phyloP scores from a whole-genome alignment of 2,329 filamentous ascomycete genomes.

The Sordariomycetes sp. region DNA sequence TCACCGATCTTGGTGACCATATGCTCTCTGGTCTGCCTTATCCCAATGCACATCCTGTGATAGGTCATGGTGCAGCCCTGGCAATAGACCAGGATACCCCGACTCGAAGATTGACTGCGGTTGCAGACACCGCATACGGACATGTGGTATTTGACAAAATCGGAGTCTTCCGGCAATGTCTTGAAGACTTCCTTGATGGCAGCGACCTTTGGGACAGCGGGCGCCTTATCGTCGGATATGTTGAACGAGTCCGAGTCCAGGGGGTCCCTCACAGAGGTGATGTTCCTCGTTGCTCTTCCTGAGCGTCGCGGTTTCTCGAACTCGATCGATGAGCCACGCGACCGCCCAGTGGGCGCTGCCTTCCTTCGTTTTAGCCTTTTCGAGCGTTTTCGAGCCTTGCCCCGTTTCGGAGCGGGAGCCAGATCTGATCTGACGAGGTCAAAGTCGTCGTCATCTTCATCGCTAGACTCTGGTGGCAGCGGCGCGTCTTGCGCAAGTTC shows the following conservation, averaged over 20 bases:
- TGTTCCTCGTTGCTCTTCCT: conserved; percentile 31
- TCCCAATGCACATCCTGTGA: conserved; percentile 74
- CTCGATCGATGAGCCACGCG: conserved; percentile 35
- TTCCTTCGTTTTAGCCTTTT: neutral
- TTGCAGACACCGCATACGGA: conserved; percentile 63
- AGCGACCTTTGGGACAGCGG: conserved; percentile 39
- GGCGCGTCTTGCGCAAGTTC: conserved; percentile 19
- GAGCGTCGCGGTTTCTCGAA: conserved; percentile 42
- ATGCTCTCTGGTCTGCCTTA: conserved; percentile 67
- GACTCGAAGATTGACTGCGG: conserved; percentile 38
- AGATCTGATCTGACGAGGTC: conserved; percentile 26
- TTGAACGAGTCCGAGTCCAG: conserved; percentile 50
- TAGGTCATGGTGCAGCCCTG: conserved; percentile 83
- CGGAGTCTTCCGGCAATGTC: conserved; percentile 44
- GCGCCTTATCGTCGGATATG: conserved; percentile 31
- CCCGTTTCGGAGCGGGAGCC: neutral
- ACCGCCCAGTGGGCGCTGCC: conserved; percentile 6
- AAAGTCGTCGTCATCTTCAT: conserved; percentile 22
- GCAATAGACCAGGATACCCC: conserved; percentile 69
- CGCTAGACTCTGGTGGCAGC: conserved; percentile 14
- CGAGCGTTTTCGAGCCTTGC: neutral
- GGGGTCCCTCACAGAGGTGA: conserved; percentile 38
- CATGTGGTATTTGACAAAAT: conserved; percentile 62
- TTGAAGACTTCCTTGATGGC: conserved; percentile 68
- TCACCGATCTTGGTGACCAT: conserved; percentile 74